Evolutionary conservation across 2,329 filamentous ascomycete genomes (phyloP).

Genomic region (Taxawa tesnikishii): DNA sequence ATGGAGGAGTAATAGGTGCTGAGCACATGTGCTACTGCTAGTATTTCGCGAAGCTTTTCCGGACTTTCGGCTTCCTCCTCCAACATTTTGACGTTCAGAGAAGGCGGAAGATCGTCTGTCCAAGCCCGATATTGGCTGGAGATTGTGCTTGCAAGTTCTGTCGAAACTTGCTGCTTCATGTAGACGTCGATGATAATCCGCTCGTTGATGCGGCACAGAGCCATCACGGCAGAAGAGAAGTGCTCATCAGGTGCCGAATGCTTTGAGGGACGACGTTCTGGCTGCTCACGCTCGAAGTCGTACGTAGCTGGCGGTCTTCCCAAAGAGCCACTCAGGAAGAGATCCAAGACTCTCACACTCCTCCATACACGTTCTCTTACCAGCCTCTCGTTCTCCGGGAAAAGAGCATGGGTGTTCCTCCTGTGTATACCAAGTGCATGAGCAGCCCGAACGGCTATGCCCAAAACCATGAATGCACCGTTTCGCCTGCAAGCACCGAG

Average conservation of each 20-base stretch:
- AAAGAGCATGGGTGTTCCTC: constrained; percentile 4
- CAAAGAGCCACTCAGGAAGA: constrained; percentile 38
- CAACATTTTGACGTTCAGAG: constrained; percentile 10
- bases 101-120: constrained; percentile 24
- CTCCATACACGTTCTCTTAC: constrained; percentile 35
- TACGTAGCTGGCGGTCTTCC: constrained; percentile 42
- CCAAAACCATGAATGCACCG: constrained; percentile 40
- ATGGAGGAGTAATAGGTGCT: constrained; percentile 43
- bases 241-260: constrained; percentile 4
- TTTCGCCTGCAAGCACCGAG: constrained; percentile 39
- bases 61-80: constrained; percentile 1
- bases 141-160: constrained; percentile 27
- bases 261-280: neutral
- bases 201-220: constrained; percentile 36
- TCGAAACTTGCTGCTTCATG: constrained; percentile 26
- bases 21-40: constrained; percentile 37
- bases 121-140: constrained; percentile 27
- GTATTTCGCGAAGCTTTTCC: constrained; percentile 16
- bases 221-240: constrained; percentile 19
- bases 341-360: constrained; percentile 38
- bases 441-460: constrained; percentile 37
- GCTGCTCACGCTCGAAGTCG: constrained; percentile 23
- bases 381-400: constrained; percentile 3
- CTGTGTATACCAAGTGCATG: constrained; percentile 40
- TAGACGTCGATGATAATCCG: constrained; percentile 35